Evolutionary conservation across 768 basidiomycete genomes (phyloP).

Genomic region (Coprinopsis cinerea): DNA sequence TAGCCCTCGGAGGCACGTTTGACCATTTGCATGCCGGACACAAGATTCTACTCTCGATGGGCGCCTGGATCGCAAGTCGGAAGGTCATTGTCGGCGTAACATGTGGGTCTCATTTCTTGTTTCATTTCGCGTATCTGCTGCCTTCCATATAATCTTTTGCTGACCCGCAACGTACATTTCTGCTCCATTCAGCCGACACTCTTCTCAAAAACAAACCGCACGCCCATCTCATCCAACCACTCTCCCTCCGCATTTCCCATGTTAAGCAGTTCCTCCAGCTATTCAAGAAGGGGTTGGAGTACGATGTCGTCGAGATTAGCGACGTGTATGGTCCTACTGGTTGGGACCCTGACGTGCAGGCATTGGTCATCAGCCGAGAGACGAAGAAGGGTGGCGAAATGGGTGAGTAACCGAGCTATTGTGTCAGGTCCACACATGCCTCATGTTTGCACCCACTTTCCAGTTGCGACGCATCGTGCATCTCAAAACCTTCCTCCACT

Average conservation of each 20-base stretch:
- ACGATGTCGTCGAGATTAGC: conserved; percentile 65
- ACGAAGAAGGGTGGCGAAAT: conserved; percentile 70
- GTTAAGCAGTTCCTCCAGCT: conserved; percentile 67
- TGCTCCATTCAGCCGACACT: conserved; percentile 41
- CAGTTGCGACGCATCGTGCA: conserved; percentile 63
- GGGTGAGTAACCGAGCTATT: conserved; percentile 41
- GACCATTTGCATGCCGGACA: conserved; percentile 98
- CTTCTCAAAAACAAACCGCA: conserved; percentile 70
- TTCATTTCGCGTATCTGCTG: neutral
- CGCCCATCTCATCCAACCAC: conserved; percentile 57
- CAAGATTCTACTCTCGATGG: conserved; percentile 93
- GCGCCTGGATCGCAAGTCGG: conserved; percentile 67
- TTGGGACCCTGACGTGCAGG: conserved; percentile 84
- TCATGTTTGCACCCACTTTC: neutral
- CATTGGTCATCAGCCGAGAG: conserved; percentile 86
- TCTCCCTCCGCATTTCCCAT: conserved; percentile 46
- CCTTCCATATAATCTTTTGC: too few species aligned
- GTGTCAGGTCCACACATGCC: neutral
- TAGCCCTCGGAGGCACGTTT: conserved; percentile 93
- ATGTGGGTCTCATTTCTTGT: conserved; percentile 36
- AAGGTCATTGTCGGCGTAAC: conserved; percentile 91
- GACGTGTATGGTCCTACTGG: conserved; percentile 93
- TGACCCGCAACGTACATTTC: too few species aligned
- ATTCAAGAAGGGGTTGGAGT: conserved; percentile 59
- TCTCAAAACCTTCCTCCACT: conserved; percentile 54